These are phyloP conservation scores for Haplosporangium sp. DNA, from an alignment of 371 early-diverging fungal genomes.

Conservation along the genomic window DNA sequence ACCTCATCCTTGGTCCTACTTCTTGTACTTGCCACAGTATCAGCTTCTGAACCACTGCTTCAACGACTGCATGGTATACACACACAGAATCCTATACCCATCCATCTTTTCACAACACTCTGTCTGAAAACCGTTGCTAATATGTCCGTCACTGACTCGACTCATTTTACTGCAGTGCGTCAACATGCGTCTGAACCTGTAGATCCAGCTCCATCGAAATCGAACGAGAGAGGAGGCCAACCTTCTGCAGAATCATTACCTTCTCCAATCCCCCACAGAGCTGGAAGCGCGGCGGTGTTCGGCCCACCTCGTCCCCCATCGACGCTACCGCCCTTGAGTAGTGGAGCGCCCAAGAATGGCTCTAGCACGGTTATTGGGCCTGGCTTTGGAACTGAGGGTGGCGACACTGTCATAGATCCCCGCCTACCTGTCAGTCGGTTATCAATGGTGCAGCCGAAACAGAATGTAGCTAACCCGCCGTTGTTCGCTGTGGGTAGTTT, in stretches of 20 bases:
- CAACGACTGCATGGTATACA: conserved; percentile 12
- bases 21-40: conserved; percentile 1
- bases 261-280: neutral
- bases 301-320: conserved; percentile 1
- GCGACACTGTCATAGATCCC: conserved; percentile 33
- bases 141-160: no score
- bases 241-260: neutral
- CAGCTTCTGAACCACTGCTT: neutral
- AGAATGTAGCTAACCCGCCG: conserved; percentile 38
- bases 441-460: conserved; percentile 46
- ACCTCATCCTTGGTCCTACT: no score
- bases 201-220: no score
- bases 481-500: conserved; percentile 35
- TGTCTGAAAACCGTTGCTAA: no score
- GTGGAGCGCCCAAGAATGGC: neutral
- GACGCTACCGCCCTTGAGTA: conserved; percentile 7
- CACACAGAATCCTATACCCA: no score
- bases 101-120: no score
- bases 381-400: no score
- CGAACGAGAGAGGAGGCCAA: neutral
- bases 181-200: conserved; percentile 2
- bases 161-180: conserved; percentile 5
- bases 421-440: conserved; percentile 39
- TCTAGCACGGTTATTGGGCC: conserved; percentile 22
- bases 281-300: neutral